Evolutionary conservation across 192 early-diverging fungal species (phyloP), one percentile per base, ranked within the genome.

Genomic region (Coemansia sp.): DNA sequence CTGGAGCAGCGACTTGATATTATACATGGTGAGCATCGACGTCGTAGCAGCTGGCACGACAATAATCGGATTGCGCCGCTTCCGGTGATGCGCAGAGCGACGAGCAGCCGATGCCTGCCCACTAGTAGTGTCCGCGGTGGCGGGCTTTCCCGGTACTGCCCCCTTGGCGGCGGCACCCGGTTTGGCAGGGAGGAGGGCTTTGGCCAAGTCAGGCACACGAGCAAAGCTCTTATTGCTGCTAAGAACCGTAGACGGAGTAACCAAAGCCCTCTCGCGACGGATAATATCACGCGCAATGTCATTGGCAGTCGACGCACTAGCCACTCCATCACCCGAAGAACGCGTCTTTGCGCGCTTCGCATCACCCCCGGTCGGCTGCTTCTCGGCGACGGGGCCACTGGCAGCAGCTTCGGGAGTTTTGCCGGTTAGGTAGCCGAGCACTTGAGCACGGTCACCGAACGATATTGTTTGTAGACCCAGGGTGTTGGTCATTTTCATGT

Each of bases 41-140:
- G 93, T 93, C 4, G 90, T 79, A 26, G 88, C 90, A 0, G 93
- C 87, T 3, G 96, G 96, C n/a, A 98, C 91, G 31, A 98, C 88
- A 68, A 98, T 96, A 18, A 95, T 94, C 3, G 95, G 95, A 38
- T 76, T 68, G 52, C 72, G 74, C 20, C 82, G 64, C 38, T 76
- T 79, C 20, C 75, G 53, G n/a, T 67, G 62, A 48, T 70, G 61
- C 26, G 70, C 21, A 35, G 71, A 36, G 36, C 59, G 36, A 0
- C 73, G 33, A 13, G 61, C 31, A 8, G 61, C 43, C 4, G 62
- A 25, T n/a, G 42, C 39, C 14, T 26, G 12, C 8, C 45, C 3
- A 39, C 63, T 45, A 39, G 65, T 47, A 41, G 57, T 8, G 25
- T 6, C 28, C 3, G 56, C 36, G 0, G 36, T 37, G 20, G 65